Evolutionary conservation across 441 rosid species (phyloP), one percentile per base, ranked within the genome.

Genomic region (Lepidium campestre): DNA sequence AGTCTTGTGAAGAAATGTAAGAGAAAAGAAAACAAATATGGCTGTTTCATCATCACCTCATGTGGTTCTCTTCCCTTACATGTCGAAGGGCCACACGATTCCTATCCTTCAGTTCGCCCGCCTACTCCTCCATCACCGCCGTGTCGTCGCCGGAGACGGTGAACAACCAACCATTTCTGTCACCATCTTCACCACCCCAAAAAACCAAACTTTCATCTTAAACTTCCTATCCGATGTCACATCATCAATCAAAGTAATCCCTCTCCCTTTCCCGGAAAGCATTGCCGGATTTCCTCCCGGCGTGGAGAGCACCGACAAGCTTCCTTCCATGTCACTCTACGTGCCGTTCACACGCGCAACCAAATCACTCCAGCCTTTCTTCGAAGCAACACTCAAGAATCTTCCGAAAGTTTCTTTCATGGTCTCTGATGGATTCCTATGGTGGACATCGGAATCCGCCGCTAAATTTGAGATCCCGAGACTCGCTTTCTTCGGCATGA

Each of bases 41-140:
- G 27, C 13, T 0, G 42, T 13, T 37, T 37, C 65, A 57, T 34
- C 40, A 42, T 6, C 47, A 0, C 66, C 25, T 17, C 89, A 86
- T 58, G 85, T 71, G 13, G 68, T 81, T 62, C 63, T 89, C 27
- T 87, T 85, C 75, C 94, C 97, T 11, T 91, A 84, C 81, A 83
- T 87, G 91, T 77, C 94, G 3, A 87, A 89, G 72, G 89, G 97
- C 42, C 96, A 91, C 71, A 82, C 74, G 36, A 83, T 89, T 34
- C 94, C 97, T 32, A 71, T 89, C 62, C 88, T 91, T 74, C 81
- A 77, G 69, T 70, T 89, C 2, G 82, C 83, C 25, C 86, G 75
- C 54, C 85, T 80, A 75, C 83, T 91, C 58, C 82, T 84, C 80
- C 81, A 37, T 73, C 75, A 63, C 55, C 86, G 77, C 58, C 73